These are phyloP conservation scores for Fusarium phyllophilum DNA, from an alignment of 2,329 filamentous ascomycete species.

Conservation along the genomic window DNA sequence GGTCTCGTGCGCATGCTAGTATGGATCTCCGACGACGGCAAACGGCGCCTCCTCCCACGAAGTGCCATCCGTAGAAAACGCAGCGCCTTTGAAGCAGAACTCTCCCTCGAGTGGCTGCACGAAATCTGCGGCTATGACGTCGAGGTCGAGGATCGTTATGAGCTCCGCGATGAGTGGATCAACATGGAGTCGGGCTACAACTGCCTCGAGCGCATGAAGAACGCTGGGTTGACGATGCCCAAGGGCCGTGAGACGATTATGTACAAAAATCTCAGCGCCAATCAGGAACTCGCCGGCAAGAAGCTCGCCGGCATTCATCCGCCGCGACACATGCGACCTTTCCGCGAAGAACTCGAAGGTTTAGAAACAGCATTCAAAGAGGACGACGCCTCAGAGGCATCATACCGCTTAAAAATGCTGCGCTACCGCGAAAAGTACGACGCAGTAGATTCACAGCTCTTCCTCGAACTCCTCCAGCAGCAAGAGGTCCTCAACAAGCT, in stretches of 20 bases:
- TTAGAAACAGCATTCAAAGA: slow-evolving; percentile 47
- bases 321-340: slow-evolving; percentile 52
- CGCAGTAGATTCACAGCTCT: slow-evolving; percentile 33
- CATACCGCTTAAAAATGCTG: slow-evolving; percentile 43
- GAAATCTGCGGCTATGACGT: slow-evolving; percentile 63
- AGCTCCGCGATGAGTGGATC: slow-evolving; percentile 59
- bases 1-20: slow-evolving; percentile 83
- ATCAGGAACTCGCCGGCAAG: slow-evolving; percentile 36
- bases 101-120: slow-evolving; percentile 67
- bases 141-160: slow-evolving; percentile 40
- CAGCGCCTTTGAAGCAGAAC: slow-evolving; percentile 67
- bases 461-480: slow-evolving; percentile 49
- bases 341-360: slow-evolving; percentile 54
- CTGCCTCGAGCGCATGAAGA: slow-evolving; percentile 59
- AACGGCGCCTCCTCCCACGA: slow-evolving; percentile 68
- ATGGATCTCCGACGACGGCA: slow-evolving; percentile 73
- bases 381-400: neutral
- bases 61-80: slow-evolving; percentile 65
- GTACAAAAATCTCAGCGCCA: slow-evolving; percentile 37
- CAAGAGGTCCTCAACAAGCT: slow-evolving; percentile 41
- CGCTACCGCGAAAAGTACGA: slow-evolving; percentile 43
- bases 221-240: slow-evolving; percentile 56
- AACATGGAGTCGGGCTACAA: slow-evolving; percentile 57
- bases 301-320: slow-evolving; percentile 45
- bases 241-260: slow-evolving; percentile 53